Evolutionary conservation across 129 eudicot genomes (phyloP), one percentile per base, ranked within the genome.

Genomic region (Helianthus tuberosus): DNA sequence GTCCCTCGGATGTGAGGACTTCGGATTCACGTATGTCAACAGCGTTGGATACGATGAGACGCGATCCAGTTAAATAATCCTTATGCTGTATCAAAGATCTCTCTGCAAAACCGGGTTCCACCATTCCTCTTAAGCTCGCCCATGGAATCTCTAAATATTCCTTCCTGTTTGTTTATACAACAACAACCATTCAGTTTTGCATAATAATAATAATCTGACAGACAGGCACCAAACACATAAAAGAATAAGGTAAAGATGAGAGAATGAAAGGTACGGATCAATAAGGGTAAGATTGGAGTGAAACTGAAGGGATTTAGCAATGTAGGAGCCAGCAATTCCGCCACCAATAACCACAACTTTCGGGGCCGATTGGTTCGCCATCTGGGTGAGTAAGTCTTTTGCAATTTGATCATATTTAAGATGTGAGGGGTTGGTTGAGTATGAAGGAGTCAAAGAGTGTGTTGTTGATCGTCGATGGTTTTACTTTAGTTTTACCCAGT

Each of bases 111-210:
- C 80, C 65, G 25, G 96, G 98, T 88, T 92, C 91, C 83, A 92
- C 96, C 89, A 85, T 87, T 70, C 87, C 84, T 71, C 98, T 89
- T 81, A 86, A 87, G 82, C 85, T 83, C 64, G 98, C 98, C 91
- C 91, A 92, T 84, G 98, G 89, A 60, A 92, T 92, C 80, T 89
- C 96, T 80, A 83, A 87, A 59, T 92, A 92, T 16, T 92, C 96
- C 73, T 92, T 92, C 85, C 98, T 92, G 83, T 25, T 43, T 6
- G 36, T 32, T 32, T 32, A 32, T 32, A 32, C 36, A 20, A 20
- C 23, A 20, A 20, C 23, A 20, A 20, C 23, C 23, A 20, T 20
- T 20, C 23, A 20, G 23, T 20, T 20, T 20, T 20, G 23, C 23
- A 20, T 20, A 20, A 20, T 20, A 20, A 20, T 20, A n/a, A n/a